Evolutionary conservation across 805 yeast genomes (phyloP).

Genomic region (Kluyveromyces starmeri): DNA sequence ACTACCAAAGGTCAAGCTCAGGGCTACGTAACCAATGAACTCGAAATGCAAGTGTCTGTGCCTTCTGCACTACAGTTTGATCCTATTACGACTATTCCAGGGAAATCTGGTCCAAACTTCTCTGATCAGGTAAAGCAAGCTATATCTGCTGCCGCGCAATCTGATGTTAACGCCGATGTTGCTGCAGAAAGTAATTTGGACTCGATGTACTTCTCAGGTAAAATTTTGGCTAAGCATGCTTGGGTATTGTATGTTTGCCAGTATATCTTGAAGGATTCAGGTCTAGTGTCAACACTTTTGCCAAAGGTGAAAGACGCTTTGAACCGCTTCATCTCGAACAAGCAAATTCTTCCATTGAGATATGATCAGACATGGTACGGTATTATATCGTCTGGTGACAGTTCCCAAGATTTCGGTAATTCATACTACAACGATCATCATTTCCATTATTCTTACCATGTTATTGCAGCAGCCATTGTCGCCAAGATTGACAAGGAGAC

Average conservation of each 20-base stretch:
- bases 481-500: constrained; percentile 44
- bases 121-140: constrained; percentile 22
- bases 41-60: constrained; percentile 36
- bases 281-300: constrained; percentile 43
- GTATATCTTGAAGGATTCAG: constrained; percentile 49
- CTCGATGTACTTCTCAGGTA: constrained; percentile 89
- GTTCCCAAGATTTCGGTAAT: constrained; percentile 61
- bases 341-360: constrained; percentile 61
- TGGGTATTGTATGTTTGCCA: constrained; percentile 69
- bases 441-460: constrained; percentile 68
- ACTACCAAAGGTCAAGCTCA: constrained; percentile 41
- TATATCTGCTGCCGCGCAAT: constrained; percentile 29
- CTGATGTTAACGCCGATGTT: constrained; percentile 33
- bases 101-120: constrained; percentile 21
- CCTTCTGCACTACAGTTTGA: constrained; percentile 39
- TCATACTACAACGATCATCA: constrained; percentile 68
- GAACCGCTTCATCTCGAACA: constrained; percentile 57
- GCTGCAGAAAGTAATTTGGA: constrained; percentile 47
- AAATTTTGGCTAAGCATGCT: constrained; percentile 82
- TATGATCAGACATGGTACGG: constrained; percentile 82
- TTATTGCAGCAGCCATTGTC: constrained; percentile 59
- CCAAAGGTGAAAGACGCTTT: constrained; percentile 59
- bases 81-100: constrained; percentile 32
- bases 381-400: constrained; percentile 55
- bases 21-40: constrained; percentile 35